These are phyloP conservation scores for Aristolochia contorta DNA, from an alignment of 164 flowering plant genomes.

Conservation along the genomic window DNA sequence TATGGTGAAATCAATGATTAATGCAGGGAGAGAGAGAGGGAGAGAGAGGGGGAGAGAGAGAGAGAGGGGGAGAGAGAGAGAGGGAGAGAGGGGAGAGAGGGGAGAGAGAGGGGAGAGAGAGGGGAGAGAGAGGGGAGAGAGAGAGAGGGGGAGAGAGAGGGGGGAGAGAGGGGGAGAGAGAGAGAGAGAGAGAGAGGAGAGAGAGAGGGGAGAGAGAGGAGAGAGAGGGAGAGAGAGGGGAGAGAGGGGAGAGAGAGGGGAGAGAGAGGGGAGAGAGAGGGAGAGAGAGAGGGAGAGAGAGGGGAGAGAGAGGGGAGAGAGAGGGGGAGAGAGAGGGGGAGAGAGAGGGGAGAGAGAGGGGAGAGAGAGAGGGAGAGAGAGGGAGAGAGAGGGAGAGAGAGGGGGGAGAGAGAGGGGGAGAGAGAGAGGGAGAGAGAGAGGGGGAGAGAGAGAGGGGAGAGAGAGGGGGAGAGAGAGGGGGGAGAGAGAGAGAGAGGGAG, in stretches of 20 bases:
- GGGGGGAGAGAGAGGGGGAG: background rate
- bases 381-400: slow-evolving; percentile 3
- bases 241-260: no score
- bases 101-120: background rate
- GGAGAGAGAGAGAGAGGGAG: background rate
- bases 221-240: no score
- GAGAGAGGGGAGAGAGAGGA: no score
- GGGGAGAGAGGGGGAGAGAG: background rate
- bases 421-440: background rate
- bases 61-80: background rate
- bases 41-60: slow-evolving; percentile 2
- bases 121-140: background rate
- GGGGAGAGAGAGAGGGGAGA: background rate
- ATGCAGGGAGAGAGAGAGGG: background rate
- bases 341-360: no score
- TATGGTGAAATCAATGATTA: slow-evolving; percentile 14
- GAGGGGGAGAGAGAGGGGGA: no score
- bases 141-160: background rate
- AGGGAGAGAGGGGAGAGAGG: background rate
- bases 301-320: no score
- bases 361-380: background rate
- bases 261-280: no score
- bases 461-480: background rate
- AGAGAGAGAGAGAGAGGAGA: no score
- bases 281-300: no score